phyloP scores from a whole-genome alignment of 352 stramenopile species.

The Thalassiosira livingstoniorum region DNA sequence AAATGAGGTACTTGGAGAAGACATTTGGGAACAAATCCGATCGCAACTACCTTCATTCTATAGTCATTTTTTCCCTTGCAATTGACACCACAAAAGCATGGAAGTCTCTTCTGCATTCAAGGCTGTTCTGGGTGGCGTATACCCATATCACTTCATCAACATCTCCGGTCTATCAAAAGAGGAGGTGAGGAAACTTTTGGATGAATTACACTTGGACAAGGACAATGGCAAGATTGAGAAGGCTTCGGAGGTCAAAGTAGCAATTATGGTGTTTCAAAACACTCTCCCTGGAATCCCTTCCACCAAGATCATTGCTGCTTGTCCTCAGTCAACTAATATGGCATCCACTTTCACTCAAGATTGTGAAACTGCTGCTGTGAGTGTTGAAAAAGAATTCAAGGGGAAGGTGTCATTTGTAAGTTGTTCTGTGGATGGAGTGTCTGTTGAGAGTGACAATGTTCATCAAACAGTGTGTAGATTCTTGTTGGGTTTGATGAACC shows the following conservation, averaged over 20 bases:
- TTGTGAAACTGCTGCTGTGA: background rate
- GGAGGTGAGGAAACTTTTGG: slow-evolving; percentile 12
- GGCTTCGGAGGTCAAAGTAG: slow-evolving; percentile 20
- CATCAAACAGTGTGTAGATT: slow-evolving; percentile 11
- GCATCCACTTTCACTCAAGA: background rate
- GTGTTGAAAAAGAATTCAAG: background rate
- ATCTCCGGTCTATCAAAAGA: background rate
- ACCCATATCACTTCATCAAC: slow-evolving; percentile 26
- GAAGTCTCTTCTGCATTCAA: slow-evolving; percentile 20
- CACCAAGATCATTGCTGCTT: slow-evolving; percentile 3
- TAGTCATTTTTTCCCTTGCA: slow-evolving; percentile 20
- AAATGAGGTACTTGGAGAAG: no score
- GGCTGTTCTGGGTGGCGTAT: slow-evolving; percentile 16
- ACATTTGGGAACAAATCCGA: no score
- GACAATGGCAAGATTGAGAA: background rate
- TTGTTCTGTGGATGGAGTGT: slow-evolving; percentile 25
- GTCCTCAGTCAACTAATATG: slow-evolving; percentile 25
- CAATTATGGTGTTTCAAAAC: slow-evolving; percentile 11
- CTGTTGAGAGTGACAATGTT: slow-evolving; percentile 12
- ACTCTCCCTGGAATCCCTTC: slow-evolving; percentile 4
- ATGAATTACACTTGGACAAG: background rate
- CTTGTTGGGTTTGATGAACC: slow-evolving; percentile 5
- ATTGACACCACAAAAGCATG: slow-evolving; percentile 28
- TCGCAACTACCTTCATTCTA: no score
- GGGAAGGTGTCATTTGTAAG: background rate